phyloP scores from a whole-genome alignment of 139 green algal species.

The Closterium sp. region DNA sequence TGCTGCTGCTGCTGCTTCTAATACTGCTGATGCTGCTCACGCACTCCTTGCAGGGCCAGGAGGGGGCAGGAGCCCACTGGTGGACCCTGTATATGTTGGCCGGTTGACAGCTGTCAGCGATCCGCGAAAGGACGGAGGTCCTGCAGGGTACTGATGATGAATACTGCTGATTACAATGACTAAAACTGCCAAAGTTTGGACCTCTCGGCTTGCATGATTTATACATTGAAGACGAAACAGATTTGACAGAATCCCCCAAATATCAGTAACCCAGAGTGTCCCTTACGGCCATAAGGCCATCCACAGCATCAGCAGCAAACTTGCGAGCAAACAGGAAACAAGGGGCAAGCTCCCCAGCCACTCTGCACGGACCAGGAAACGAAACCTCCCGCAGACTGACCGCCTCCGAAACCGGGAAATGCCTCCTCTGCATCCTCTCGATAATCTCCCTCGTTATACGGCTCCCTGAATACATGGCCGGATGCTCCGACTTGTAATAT shows the following conservation, averaged over 20 bases:
- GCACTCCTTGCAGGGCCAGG: no score
- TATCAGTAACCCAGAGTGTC: not conserved
- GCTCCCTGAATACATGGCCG: not conserved
- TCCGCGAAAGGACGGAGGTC: constrained; percentile 22
- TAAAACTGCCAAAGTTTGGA: no score
- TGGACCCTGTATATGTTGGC: no score
- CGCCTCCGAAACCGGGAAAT: not conserved
- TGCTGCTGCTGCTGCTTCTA: no score
- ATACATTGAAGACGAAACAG: no score
- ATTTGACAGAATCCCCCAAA: no score
- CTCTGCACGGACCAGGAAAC: not conserved
- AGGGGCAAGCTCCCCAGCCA: not conserved
- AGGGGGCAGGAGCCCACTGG: no score
- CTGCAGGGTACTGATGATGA: constrained; percentile 10
- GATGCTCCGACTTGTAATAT: not conserved
- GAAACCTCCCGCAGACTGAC: no score
- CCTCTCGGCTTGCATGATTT: no score
- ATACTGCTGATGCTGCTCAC: no score
- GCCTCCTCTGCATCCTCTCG: not conserved
- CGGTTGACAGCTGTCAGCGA: constrained; percentile 31
- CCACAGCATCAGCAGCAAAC: not conserved
- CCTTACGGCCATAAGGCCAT: not conserved
- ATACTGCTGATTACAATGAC: no score
- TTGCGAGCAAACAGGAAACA: constrained; percentile 1
- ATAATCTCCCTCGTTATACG: not conserved